Evolutionary conservation across 1,139 yeast species (phyloP).

Genomic region (Geotrichum histeridarum): DNA sequence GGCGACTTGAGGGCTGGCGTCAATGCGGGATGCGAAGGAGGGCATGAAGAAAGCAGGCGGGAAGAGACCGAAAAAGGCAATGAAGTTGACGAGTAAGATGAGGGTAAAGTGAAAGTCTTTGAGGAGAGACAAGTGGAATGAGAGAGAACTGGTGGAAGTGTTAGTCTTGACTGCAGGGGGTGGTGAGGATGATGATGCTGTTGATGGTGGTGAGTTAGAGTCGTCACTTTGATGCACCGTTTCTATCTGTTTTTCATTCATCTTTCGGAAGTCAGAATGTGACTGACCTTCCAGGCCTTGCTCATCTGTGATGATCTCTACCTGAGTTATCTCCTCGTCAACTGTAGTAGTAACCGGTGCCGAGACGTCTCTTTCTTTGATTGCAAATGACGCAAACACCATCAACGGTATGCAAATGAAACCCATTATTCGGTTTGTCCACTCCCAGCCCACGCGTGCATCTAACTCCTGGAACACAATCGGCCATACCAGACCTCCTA

Average conservation of each 20-base stretch:
- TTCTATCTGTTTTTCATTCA: too few species aligned
- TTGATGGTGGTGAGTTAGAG: too few species aligned
- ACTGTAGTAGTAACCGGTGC: too few species aligned
- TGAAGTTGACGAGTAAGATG: slow-evolving; percentile 26
- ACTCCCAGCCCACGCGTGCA: slow-evolving; percentile 44
- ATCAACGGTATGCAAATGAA: slow-evolving; percentile 42
- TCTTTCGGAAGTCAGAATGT: too few species aligned
- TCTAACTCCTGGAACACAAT: slow-evolving; percentile 39
- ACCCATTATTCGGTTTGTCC: slow-evolving; percentile 50
- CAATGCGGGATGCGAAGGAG: slow-evolving; percentile 27
- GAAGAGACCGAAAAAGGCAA: slow-evolving; percentile 38
- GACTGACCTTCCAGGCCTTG: too few species aligned
- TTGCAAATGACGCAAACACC: slow-evolving; percentile 35
- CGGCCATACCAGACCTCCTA: slow-evolving; percentile 60
- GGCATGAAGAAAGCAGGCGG: slow-evolving; percentile 36
- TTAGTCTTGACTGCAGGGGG: too few species aligned
- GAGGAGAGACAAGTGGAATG: slow-evolving; percentile 23
- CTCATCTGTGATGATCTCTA: too few species aligned
- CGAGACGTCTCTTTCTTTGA: slow-evolving; percentile 19
- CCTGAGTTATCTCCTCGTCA: too few species aligned
- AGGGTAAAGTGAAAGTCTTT: slow-evolving; percentile 23
- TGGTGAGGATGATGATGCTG: too few species aligned
- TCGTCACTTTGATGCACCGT: too few species aligned
- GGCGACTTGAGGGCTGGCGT: slow-evolving; percentile 23
- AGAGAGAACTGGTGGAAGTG: too few species aligned